Evolutionary conservation across 139 green algal genomes (phyloP), one percentile per base, ranked within the genome.

Genomic region (Prasinococcaceae sp.): DNA sequence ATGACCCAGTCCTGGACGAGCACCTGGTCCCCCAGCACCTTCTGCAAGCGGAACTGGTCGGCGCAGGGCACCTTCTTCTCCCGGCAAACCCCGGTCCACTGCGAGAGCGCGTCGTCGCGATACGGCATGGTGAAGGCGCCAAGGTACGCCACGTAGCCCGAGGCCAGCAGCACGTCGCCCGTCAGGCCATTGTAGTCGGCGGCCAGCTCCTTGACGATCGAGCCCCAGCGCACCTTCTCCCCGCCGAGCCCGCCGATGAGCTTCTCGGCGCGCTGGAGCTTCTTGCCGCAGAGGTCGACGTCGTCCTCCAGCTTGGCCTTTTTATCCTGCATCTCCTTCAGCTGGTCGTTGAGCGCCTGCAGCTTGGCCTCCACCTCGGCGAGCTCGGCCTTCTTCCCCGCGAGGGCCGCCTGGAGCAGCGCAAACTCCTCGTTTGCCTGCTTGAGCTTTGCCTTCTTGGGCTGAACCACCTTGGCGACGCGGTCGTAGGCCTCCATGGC

Each of bases 401-500:
- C 52, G 25, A 90, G 66, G 4, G 53, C 76, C 1, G 37, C 56
- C 76, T 85, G 86, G 28, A 88, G 58, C 55, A 61, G 63, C 43
- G 70, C 53, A 19, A 79, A 66, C 68, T 84, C 55, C 20, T 32
- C 61, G 60, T 84, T 61, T 8, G 71, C 65, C 60, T 83, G 54
- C 42, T 53, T 49, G 27, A 84, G 66, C 57, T 74, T 76, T 22
- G 61, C 36, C 43, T 71, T 72, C 72, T 88, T 88, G 19, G 79
- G 79, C 49, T 61, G 75, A 25, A 87, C 77, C 36, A 83, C 69
- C 28, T 67, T 67, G 35, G 53, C 68, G 17, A 70, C 65, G 32
- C 59, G 53, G 68, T 85, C 61, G 53, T 88, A 88, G 3, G 75
- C 56, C 51, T 88, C 76, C 79, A 88, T 88, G 23, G 79, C 79